Evolutionary conservation across 1,284 basidiomycete genomes (phyloP).

Genomic region (Ceratobasidium sp.): DNA sequence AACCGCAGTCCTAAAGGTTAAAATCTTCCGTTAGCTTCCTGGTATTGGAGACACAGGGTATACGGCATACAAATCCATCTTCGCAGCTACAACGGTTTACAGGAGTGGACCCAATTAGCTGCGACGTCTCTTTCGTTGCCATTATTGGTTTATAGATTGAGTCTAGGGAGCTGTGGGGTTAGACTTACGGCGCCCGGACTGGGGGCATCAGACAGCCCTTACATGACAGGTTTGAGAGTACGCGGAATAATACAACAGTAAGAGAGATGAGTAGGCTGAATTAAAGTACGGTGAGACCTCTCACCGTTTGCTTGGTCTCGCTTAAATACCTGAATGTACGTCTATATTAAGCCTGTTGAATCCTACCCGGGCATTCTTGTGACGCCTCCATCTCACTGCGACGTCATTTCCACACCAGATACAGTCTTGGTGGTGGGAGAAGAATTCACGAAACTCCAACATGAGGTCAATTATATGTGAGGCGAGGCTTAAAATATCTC

Average conservation of each 20-base stretch:
- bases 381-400: too few relatives aligned
- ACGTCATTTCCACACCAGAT: too few relatives aligned
- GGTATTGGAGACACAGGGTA: neutral
- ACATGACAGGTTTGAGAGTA: neutral
- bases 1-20: constrained; percentile 20
- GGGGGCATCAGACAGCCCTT: neutral
- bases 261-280: neutral
- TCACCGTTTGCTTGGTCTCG: too few relatives aligned
- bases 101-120: constrained; percentile 20
- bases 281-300: neutral
- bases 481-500: too few relatives aligned
- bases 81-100: constrained; percentile 20
- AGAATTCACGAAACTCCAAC: too few relatives aligned
- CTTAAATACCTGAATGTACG: too few relatives aligned
- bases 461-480: too few relatives aligned
- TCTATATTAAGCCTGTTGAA: too few relatives aligned
- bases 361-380: too few relatives aligned
- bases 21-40: neutral
- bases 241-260: neutral
- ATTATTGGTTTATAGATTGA: constrained; percentile 6
- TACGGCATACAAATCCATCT: constrained; percentile 1
- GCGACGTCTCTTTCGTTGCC: constrained; percentile 14
- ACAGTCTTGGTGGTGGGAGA: too few relatives aligned
- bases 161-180: constrained; percentile 5
- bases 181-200: neutral